phyloP scores from a whole-genome alignment of 345 rosid genomes.

The Lagerstroemia speciosa region DNA sequence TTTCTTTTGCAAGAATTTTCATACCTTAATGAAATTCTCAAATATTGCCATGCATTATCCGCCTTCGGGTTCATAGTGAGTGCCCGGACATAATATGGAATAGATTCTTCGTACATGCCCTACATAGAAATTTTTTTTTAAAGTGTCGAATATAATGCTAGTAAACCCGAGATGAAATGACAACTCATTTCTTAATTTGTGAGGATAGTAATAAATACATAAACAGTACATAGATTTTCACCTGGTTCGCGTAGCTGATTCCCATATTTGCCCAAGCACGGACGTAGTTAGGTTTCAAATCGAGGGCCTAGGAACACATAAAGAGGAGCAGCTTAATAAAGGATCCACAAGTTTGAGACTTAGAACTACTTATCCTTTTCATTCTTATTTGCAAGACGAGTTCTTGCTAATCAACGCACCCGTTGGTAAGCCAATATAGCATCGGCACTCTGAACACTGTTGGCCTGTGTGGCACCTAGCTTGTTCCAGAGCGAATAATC shows the following conservation, averaged over 20 bases:
- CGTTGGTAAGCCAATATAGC: slow-evolving; percentile 95
- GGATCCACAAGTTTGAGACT: neutral
- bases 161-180: too few species aligned
- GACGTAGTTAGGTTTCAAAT: slow-evolving; percentile 98
- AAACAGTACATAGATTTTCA: neutral
- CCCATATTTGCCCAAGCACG: slow-evolving; percentile 99
- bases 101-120: slow-evolving; percentile 92
- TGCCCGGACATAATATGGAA: slow-evolving; percentile 89
- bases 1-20: neutral
- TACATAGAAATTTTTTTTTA: slow-evolving; percentile 24
- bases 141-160: neutral
- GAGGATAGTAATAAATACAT: neutral
- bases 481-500: slow-evolving; percentile 99
- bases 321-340: neutral
- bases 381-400: neutral
- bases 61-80: slow-evolving; percentile 99
- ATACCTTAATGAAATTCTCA: slow-evolving; percentile 92
- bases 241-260: slow-evolving; percentile 99
- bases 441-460: slow-evolving; percentile 97
- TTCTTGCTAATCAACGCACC: slow-evolving; percentile 23
- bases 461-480: slow-evolving; percentile 98
- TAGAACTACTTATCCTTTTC: neutral
- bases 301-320: slow-evolving; percentile 59
- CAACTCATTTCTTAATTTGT: neutral
- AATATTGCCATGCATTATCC: slow-evolving; percentile 97